phyloP scores from a whole-genome alignment of 1,284 basidiomycete genomes.

The Gastroboletus turbinatus region DNA sequence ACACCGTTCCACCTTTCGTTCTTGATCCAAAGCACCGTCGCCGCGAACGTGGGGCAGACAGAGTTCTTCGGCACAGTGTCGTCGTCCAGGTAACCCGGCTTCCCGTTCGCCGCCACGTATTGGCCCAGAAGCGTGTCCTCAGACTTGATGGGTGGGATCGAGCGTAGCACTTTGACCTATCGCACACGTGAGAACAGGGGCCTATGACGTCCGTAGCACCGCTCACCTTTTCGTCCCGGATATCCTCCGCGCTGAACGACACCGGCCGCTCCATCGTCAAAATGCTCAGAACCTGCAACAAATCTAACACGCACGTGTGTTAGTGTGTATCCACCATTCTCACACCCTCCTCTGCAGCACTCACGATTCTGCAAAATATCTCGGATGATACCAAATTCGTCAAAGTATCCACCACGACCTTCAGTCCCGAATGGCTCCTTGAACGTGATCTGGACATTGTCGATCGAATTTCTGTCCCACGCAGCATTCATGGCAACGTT shows the following conservation, averaged over 20 bases:
- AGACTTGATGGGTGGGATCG: conserved; percentile 79
- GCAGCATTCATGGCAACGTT: conserved; percentile 84
- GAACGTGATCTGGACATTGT: conserved; percentile 97
- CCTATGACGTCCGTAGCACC: conserved; percentile 14
- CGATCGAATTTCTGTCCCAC: conserved; percentile 94
- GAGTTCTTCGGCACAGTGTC: conserved; percentile 91
- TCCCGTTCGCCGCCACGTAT: conserved; percentile 84
- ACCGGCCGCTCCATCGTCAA: conserved; percentile 96
- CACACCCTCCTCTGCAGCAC: conserved; percentile 34
- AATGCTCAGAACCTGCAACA: conserved; percentile 89
- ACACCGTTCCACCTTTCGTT: conserved; percentile 97
- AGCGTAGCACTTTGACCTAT: conserved; percentile 91
- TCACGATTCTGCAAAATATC: conserved; percentile 95
- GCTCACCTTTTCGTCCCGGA: conserved; percentile 91
- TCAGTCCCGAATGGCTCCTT: conserved; percentile 98
- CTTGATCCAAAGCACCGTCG: conserved; percentile 85
- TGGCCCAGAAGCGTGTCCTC: conserved; percentile 88
- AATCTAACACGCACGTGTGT: conserved; percentile 52
- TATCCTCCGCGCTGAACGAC: conserved; percentile 95
- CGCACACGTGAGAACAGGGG: conserved; percentile 16
- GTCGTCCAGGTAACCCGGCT: conserved; percentile 97
- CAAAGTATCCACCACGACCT: conserved; percentile 96
- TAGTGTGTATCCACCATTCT: conserved; percentile 6
- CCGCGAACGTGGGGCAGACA: conserved; percentile 90
- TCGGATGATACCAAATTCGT: conserved; percentile 97